phyloP scores from a whole-genome alignment of 1,284 basidiomycete species.

The Tilletiopsis washingtonensis region DNA sequence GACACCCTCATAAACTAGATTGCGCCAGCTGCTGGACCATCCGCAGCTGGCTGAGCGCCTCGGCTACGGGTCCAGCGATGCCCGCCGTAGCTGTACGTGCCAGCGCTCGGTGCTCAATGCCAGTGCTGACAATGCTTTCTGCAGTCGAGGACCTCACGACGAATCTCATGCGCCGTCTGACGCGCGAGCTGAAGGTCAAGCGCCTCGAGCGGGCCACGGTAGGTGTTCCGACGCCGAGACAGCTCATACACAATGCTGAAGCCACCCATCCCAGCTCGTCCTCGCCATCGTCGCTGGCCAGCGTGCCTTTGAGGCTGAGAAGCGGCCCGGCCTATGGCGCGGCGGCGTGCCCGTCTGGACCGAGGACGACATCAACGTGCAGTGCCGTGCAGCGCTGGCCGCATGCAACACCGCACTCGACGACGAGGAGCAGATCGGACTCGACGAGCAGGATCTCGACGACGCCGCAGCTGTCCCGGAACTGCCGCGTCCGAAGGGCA shows the following conservation, averaged over 20 bases:
- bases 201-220: background rate
- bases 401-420: too few relatives aligned
- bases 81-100: conserved; percentile 20
- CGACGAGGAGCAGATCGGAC: too few relatives aligned
- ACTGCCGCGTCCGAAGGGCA: too few relatives aligned
- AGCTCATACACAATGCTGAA: too few relatives aligned
- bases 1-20: too few relatives aligned
- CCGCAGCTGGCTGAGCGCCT: conserved; percentile 24
- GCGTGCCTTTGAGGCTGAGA: background rate
- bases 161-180: background rate
- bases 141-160: conserved; percentile 22
- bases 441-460: too few relatives aligned
- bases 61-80: conserved; percentile 15
- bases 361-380: too few relatives aligned
- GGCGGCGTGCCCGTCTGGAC: background rate
- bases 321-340: background rate
- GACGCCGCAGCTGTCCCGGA: too few relatives aligned
- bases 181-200: background rate
- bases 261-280: background rate
- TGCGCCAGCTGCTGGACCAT: conserved; percentile 27
- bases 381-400: too few relatives aligned
- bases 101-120: too few relatives aligned
- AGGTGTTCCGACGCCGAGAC: too few relatives aligned
- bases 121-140: too few relatives aligned
- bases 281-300: background rate